Conservation (phyloP, 257 asterid genomes). For the Euphrasia confusa region DNA sequence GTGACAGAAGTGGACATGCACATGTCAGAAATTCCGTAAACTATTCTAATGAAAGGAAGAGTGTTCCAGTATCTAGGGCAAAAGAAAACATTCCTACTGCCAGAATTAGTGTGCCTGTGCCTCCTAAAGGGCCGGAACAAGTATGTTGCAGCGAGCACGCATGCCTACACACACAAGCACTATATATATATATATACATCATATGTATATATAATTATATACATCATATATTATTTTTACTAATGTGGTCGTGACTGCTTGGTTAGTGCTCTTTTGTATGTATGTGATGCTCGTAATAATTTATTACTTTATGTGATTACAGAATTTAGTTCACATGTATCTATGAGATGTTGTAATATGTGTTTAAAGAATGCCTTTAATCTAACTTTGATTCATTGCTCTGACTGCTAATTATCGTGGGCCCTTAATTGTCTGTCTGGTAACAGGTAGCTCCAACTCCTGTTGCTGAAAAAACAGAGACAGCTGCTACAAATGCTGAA, state of each 20-base stretch:
- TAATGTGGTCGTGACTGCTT: not conserved
- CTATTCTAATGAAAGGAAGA: constrained; percentile 53
- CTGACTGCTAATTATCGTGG: constrained; percentile 9
- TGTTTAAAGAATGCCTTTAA: not conserved
- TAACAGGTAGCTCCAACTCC: constrained; percentile 67
- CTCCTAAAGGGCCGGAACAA: constrained; percentile 64
- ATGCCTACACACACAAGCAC: not conserved
- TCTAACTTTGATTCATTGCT: not conserved
- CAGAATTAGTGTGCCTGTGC: constrained; percentile 50
- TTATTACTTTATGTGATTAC: not conserved
- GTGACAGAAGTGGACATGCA: constrained; percentile 55
- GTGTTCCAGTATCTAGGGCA: constrained; percentile 33
- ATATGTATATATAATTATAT: not conserved
- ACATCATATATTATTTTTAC: not conserved
- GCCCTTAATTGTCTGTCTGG: constrained; percentile 22
- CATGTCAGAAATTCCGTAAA: constrained; percentile 41
- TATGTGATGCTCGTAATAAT: not conserved
- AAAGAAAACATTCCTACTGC: constrained; percentile 45
- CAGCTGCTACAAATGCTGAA: constrained; percentile 41
- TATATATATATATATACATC: not conserved
- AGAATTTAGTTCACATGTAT: not conserved
- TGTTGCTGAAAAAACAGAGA: constrained; percentile 46
- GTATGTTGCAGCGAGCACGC: constrained; percentile 37
- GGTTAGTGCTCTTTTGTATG: constrained; percentile 3
- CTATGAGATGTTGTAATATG: not conserved